Evolutionary conservation across 2,329 filamentous ascomycete genomes (phyloP).

Genomic region (Venturia aucupariae): DNA sequence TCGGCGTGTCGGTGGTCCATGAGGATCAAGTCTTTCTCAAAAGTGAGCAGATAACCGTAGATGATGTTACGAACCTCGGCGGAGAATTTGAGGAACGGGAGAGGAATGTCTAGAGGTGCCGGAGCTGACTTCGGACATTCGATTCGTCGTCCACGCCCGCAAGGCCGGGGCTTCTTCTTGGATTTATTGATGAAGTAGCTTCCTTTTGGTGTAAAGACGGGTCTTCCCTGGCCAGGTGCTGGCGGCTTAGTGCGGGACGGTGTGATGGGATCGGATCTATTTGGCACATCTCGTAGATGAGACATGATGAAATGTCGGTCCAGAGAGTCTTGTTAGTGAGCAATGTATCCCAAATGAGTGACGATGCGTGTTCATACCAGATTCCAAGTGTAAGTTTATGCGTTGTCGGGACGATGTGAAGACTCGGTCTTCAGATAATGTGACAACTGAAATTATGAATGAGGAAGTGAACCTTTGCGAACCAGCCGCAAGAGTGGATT

Average conservation of each 20-base stretch:
- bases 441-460: not conserved
- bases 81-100: constrained; percentile 17
- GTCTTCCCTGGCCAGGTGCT: not conserved
- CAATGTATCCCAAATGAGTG: not conserved
- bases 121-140: not conserved
- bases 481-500: not conserved
- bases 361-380: not conserved
- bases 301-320: not conserved
- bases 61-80: constrained; percentile 6
- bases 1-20: not conserved
- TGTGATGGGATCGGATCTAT: not conserved
- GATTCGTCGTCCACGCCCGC: not conserved
- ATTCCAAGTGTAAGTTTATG: not conserved
- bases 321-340: not conserved
- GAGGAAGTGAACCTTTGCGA: not conserved
- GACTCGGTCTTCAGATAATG: not conserved
- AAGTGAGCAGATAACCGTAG: not conserved
- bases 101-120: not conserved
- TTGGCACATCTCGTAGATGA: not conserved
- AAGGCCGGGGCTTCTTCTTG: not conserved
- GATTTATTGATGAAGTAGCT: not conserved
- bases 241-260: not conserved
- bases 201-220: not conserved
- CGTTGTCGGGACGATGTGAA: not conserved
- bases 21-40: not conserved